phyloP scores from a whole-genome alignment of 306 rosid species.

The barrel medic (Medicago truncatula) region MtrunA17r5.0-ANR NC_053045.1:28022001-28022500 shows the following conservation, averaged over 20 bases:
- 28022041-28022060: background rate
- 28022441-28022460: constrained; percentile 29
- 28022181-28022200: constrained; percentile 48
- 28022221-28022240: constrained; percentile 98
- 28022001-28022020: background rate
- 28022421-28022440: constrained; percentile 27
- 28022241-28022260: constrained; percentile 99
- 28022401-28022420: constrained; percentile 36
- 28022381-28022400: constrained; percentile 43
- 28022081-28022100: background rate
- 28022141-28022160: background rate
- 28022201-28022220: constrained; percentile 90
- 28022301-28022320: constrained; percentile 96
- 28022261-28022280: constrained; percentile 94
- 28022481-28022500: constrained; percentile 94
- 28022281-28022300: constrained; percentile 95
- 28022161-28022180: constrained; percentile 28
- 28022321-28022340: constrained; percentile 99
- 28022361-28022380: constrained; percentile 99
- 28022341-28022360: constrained; percentile 99
- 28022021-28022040: constrained; percentile 2
- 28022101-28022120: constrained; percentile 18
- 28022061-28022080: background rate
- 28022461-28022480: constrained; percentile 44
- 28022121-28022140: background rate